These are phyloP conservation scores for Trapa bicornis DNA, from an alignment of 345 rosid species.

Conservation along the genomic window DNA sequence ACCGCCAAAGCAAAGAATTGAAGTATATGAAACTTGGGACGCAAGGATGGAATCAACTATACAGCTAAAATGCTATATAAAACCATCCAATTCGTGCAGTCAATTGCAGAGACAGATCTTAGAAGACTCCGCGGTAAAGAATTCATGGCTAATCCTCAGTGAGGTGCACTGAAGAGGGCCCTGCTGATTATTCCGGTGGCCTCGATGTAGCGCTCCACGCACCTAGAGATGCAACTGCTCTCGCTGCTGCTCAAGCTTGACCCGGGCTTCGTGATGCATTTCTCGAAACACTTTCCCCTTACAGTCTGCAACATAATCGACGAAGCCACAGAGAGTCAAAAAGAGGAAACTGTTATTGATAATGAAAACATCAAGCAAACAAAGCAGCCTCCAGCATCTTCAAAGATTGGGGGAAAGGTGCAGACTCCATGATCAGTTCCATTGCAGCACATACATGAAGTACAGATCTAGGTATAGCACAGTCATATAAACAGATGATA, in stretches of 20 bases:
- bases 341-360: background rate
- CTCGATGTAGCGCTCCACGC: constrained; percentile 93
- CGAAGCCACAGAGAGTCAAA: background rate
- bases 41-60: background rate
- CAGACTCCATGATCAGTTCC: background rate
- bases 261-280: constrained; percentile 83
- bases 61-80: background rate
- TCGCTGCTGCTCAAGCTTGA: constrained; percentile 84
- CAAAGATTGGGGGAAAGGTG: background rate
- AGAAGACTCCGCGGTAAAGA: constrained; percentile 7
- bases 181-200: constrained; percentile 71
- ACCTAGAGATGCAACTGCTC: constrained; percentile 89
- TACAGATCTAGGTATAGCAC: background rate
- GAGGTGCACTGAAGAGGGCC: constrained; percentile 45
- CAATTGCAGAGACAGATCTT: background rate
- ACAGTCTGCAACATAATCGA: constrained; percentile 39
- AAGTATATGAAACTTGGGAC: background rate
- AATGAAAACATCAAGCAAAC: background rate
- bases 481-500: background rate
- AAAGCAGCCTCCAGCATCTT: background rate
- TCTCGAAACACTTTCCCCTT: constrained; percentile 71
- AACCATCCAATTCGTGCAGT: background rate
- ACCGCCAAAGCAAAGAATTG: background rate
- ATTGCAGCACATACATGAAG: background rate
- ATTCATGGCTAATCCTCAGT: constrained; percentile 16